A percentile compares a stretch with the other conserved stretches of the same genome.
phyloP scores from a whole-genome alignment of 176 grass and related monocot species.

The sorghum (Sorghum bicolor) region Sorghum_bicolor_NCBIv3 NC_012878.2:56918001-56918500 shows the following conservation, averaged over 20 bases:
- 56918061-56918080: neutral
- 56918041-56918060: neutral
- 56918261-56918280: neutral
- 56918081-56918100: neutral
- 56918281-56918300: neutral
- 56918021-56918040: neutral
- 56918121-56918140: neutral
- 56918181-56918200: neutral
- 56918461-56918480: constrained; percentile 30
- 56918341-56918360: neutral
- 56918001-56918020: neutral
- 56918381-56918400: neutral
- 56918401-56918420: constrained; percentile 10
- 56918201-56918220: neutral
- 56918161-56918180: neutral
- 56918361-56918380: neutral
- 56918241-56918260: neutral
- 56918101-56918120: neutral
- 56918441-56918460: constrained; percentile 9
- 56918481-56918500: constrained; percentile 79
- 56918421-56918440: neutral
- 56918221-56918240: neutral
- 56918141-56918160: neutral
- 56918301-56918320: neutral
- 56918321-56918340: neutral